Percentiles rank a stretch among this genome's conserved stretches.
Conservation (phyloP, 1,284 basidiomycete genomes). For the Coriolopsis trogii region DNA sequence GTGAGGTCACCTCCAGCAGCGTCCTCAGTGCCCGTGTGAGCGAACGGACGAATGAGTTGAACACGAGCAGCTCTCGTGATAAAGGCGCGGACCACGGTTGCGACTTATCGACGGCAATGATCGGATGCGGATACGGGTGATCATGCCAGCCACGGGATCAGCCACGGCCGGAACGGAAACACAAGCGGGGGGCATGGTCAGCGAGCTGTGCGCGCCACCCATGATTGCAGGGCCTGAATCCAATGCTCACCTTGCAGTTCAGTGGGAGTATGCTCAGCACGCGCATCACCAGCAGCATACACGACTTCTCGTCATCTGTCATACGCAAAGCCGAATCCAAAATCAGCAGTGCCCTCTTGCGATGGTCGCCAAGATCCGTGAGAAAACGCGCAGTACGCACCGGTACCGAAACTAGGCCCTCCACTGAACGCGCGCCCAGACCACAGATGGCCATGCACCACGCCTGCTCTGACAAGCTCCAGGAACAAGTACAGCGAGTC, state of each 20-base stretch:
- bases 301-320: constrained; percentile 85
- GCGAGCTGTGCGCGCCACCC: constrained; percentile 2
- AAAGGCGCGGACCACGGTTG: constrained; percentile 94
- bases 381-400: constrained; percentile 45
- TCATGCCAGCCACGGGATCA: constrained; percentile 15
- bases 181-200: constrained; percentile 1
- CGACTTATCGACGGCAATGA: constrained; percentile 44
- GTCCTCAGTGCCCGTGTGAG: constrained; percentile 89
- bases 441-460: constrained; percentile 94
- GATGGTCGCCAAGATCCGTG: constrained; percentile 29
- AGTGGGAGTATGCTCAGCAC: constrained; percentile 93
- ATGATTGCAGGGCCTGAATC: constrained; percentile 1
- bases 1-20: constrained; percentile 87
- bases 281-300: constrained; percentile 95
- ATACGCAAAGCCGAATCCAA: constrained; percentile 1
- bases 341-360: constrained; percentile 14
- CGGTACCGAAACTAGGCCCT: constrained; percentile 92
- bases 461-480: constrained; percentile 91
- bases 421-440: constrained; percentile 89
- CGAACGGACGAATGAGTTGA: constrained; percentile 95
- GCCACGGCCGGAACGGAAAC: constrained; percentile 4
- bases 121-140: constrained; percentile 2
- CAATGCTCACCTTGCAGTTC: constrained; percentile 78
- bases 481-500: constrained; percentile 93
- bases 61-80: constrained; percentile 94